These are phyloP conservation scores for Leishmania turanica DNA, from an alignment of 208 protist species.

Conservation along the genomic window DNA sequence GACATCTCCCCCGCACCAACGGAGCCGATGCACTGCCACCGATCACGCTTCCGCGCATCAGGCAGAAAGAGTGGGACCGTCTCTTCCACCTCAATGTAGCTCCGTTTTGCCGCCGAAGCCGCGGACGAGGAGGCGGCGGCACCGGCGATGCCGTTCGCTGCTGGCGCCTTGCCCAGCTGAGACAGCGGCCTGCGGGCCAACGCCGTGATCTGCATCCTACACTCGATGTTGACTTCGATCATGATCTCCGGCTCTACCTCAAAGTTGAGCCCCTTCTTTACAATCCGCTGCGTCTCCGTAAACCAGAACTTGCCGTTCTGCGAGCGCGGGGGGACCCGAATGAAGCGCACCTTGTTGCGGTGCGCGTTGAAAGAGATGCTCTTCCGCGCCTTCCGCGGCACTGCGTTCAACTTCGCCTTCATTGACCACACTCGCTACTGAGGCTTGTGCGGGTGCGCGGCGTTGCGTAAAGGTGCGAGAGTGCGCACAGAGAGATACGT, in stretches of 20 bases:
- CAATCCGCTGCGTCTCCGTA: conserved; percentile 63
- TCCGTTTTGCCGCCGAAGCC: conserved; percentile 21
- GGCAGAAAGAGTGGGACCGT: conserved; percentile 18
- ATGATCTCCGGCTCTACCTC: conserved; percentile 73
- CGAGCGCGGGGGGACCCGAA: conserved; percentile 71
- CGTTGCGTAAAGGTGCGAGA: background rate
- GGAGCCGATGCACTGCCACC: conserved; percentile 43
- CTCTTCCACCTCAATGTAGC: conserved; percentile 44
- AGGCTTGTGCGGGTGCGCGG: background rate
- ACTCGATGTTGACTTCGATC: conserved; percentile 66
- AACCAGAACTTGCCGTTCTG: conserved; percentile 87
- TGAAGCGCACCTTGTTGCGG: conserved; percentile 71
- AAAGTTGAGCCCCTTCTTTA: conserved; percentile 77
- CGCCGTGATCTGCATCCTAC: conserved; percentile 71
- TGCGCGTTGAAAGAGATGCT: conserved; percentile 68
- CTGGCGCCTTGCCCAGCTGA: background rate
- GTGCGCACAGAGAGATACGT: background rate
- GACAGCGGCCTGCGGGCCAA: conserved; percentile 36
- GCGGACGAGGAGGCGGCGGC: conserved; percentile 13
- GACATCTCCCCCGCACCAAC: conserved; percentile 32
- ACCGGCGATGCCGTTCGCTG: conserved; percentile 9
- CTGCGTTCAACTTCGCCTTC: background rate
- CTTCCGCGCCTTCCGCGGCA: conserved; percentile 28
- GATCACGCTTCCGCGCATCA: conserved; percentile 4
- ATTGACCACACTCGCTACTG: background rate